Conservation (phyloP, 495 filamentous ascomycete genomes). For the Penicillium tannophilum region DNA sequence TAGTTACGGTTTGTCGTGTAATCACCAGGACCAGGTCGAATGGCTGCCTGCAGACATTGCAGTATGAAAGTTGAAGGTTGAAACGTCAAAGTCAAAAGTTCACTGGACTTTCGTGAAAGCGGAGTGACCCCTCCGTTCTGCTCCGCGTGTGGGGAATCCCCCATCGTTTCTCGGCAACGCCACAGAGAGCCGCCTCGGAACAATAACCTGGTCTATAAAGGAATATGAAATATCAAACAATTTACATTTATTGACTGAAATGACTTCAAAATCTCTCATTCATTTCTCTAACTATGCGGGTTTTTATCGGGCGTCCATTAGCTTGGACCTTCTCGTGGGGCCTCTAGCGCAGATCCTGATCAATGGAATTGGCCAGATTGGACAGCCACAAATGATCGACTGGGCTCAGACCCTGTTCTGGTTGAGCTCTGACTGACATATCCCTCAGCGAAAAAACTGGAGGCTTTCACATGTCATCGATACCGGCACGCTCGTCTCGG, state of each 20-base stretch:
- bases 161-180: conserved; percentile 20
- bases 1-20: conserved; percentile 15
- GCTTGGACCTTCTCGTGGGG: conserved; percentile 1
- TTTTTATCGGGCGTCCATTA: not conserved
- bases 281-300: not conserved
- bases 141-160: conserved; percentile 37
- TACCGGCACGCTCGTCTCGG: not conserved
- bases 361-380: conserved; percentile 7
- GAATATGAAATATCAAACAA: conserved; percentile 1
- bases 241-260: not conserved
- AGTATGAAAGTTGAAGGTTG: conserved; percentile 18
- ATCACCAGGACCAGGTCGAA: conserved; percentile 30
- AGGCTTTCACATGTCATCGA: conserved; percentile 14
- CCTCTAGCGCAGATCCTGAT: not conserved
- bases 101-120: conserved; percentile 29
- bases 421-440: not conserved
- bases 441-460: not conserved
- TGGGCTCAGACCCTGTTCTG: not conserved
- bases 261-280: not conserved
- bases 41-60: conserved; percentile 39
- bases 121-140: conserved; percentile 39
- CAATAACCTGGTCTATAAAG: not conserved
- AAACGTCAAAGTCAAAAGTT: conserved; percentile 21
- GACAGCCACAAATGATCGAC: conserved; percentile 4
- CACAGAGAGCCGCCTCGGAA: conserved; percentile 5